These are phyloP conservation scores for Ogataea pignaliae DNA, from an alignment of 805 yeast genomes.

Conservation along the genomic window DNA sequence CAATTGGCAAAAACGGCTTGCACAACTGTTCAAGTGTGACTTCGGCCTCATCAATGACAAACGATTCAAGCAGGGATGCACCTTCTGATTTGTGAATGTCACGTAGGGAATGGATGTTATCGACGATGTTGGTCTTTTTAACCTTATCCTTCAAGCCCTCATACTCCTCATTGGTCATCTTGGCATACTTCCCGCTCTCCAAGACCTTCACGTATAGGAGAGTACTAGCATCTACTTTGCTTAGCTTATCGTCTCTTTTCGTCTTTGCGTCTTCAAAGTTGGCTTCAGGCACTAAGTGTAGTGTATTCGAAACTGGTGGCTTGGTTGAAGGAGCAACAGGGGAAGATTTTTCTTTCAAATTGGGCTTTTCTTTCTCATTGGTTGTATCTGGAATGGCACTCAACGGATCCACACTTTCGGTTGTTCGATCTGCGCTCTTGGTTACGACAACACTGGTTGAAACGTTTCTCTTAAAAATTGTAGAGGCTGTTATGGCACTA, in stretches of 20 bases:
- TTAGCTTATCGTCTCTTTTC: not conserved
- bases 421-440: not conserved
- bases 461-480: not conserved
- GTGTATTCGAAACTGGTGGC: too few relatives aligned
- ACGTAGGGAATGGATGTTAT: slow-evolving; percentile 24
- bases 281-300: too few relatives aligned
- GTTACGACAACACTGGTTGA: not conserved
- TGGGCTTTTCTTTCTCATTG: too few relatives aligned
- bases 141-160: slow-evolving; percentile 2
- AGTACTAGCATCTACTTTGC: not conserved
- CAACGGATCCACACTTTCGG: slow-evolving; percentile 1
- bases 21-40: slow-evolving; percentile 71
- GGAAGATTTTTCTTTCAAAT: too few relatives aligned
- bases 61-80: slow-evolving; percentile 37
- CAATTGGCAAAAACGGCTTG: slow-evolving; percentile 62
- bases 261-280: too few relatives aligned
- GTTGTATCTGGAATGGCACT: too few relatives aligned
- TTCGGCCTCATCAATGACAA: slow-evolving; percentile 43
- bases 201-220: slow-evolving; percentile 4
- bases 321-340: too few relatives aligned
- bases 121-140: slow-evolving; percentile 8
- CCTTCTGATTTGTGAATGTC: slow-evolving; percentile 33
- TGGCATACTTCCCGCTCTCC: slow-evolving; percentile 8
- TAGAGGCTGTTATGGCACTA: too few relatives aligned
- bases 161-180: slow-evolving; percentile 22